Evolutionary conservation across 345 rosid species (phyloP).

Genomic region (Chamaenerion angustifolium): DNA sequence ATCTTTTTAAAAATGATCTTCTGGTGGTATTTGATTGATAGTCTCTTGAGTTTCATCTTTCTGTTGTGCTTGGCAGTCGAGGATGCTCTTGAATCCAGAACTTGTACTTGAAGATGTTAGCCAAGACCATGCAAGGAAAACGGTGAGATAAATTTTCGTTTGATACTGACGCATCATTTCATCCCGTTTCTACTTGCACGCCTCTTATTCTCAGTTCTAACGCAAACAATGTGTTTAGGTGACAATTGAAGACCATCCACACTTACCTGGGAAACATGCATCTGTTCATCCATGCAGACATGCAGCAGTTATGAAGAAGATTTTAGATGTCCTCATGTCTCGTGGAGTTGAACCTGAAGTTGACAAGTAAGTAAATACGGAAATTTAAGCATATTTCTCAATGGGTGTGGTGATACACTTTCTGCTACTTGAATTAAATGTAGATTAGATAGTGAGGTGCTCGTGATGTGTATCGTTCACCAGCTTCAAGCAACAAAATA

Average conservation of each 20-base stretch:
- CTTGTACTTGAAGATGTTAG: constrained; percentile 87
- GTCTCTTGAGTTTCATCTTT: background rate
- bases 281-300: constrained; percentile 97
- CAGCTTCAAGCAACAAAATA: too few species aligned
- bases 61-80: constrained; percentile 35
- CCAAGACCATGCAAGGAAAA: constrained; percentile 88
- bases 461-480: too few species aligned
- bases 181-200: too few species aligned
- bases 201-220: too few species aligned
- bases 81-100: constrained; percentile 78
- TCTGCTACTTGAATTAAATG: too few species aligned
- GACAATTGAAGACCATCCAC: constrained; percentile 96
- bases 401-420: too few species aligned
- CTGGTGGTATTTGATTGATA: background rate
- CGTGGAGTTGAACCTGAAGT: constrained; percentile 98
- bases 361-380: constrained; percentile 46
- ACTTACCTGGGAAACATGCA: constrained; percentile 95
- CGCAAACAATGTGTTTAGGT: too few species aligned
- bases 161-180: background rate
- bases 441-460: too few species aligned
- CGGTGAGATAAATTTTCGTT: constrained; percentile 24
- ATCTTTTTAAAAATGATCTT: too few species aligned
- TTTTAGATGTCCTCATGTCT: constrained; percentile 87
- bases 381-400: too few species aligned
- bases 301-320: constrained; percentile 99